A percentile compares a stretch with the other conserved stretches of the same genome.
These are phyloP conservation scores for Lactifluus echinatus DNA, from an alignment of 768 basidiomycete species.

Conservation along the genomic window DNA sequence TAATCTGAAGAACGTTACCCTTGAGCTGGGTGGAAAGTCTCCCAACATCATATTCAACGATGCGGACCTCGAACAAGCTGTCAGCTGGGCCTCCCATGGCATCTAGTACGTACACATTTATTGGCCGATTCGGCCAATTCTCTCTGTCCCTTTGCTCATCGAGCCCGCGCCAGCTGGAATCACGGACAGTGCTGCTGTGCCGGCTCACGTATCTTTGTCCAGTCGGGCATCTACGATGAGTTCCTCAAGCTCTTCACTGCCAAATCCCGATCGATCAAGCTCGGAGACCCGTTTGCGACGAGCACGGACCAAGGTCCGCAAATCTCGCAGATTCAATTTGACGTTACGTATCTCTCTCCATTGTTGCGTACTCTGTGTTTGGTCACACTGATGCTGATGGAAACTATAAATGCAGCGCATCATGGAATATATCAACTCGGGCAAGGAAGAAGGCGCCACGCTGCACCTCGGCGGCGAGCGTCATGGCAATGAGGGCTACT, in stretches of 20 bases:
- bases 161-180: conserved; percentile 40
- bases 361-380: neutral
- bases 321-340: conserved; percentile 64
- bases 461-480: conserved; percentile 45
- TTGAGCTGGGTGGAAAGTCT: conserved; percentile 64
- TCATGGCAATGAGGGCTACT: conserved; percentile 50
- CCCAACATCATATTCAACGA: conserved; percentile 55
- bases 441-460: conserved; percentile 49
- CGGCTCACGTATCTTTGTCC: conserved; percentile 76
- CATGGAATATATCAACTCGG: conserved; percentile 52
- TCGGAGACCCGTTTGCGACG: conserved; percentile 62
- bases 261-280: conserved; percentile 43
- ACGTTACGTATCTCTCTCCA: conserved; percentile 37
- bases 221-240: conserved; percentile 67
- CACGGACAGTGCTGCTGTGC: conserved; percentile 75
- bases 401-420: conserved; percentile 35
- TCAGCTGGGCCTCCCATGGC: conserved; percentile 48
- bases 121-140: neutral
- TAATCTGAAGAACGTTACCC: conserved; percentile 62
- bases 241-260: conserved; percentile 55
- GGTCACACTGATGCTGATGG: neutral
- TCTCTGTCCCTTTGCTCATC: neutral
- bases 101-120: conserved; percentile 38
- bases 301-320: conserved; percentile 68
- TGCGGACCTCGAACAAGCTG: conserved; percentile 48